Evolutionary conservation across 1,284 basidiomycete genomes (phyloP).

Genomic region (Ustilago shanxiensis): DNA sequence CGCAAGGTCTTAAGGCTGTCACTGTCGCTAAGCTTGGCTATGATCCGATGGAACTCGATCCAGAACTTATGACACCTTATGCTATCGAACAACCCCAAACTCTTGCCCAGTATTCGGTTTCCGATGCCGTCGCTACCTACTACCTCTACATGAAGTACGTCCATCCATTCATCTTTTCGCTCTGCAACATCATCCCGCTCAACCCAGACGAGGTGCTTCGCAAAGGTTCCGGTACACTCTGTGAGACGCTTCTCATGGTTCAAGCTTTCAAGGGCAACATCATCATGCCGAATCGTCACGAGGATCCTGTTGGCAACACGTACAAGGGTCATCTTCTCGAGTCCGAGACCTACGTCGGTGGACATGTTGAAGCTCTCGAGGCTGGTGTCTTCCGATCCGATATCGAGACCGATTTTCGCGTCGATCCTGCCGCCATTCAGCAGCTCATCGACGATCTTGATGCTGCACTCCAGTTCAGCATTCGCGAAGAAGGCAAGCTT

Average conservation of each 20-base stretch:
- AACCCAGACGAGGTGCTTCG: conserved; percentile 95
- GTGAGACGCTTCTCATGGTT: conserved; percentile 98
- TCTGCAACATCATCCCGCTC: conserved; percentile 99
- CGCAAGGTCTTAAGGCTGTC: conserved; percentile 97
- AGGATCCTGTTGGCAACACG: conserved; percentile 91
- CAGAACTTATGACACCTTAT: conserved; percentile 99
- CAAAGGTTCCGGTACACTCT: conserved; percentile 95
- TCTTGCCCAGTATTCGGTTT: conserved; percentile 97
- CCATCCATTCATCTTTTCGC: conserved; percentile 98
- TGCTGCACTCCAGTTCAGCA: conserved; percentile 87
- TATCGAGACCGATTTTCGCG: conserved; percentile 94
- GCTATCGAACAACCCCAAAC: conserved; percentile 95
- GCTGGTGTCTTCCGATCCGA: conserved; percentile 98
- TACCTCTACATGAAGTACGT: conserved; percentile 99
- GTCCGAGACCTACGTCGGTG: conserved; percentile 98
- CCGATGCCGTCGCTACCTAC: conserved; percentile 99
- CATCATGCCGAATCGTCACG: conserved; percentile 98
- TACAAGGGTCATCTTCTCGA: conserved; percentile 95
- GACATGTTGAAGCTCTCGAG: conserved; percentile 97
- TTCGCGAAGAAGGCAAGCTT: conserved; percentile 86
- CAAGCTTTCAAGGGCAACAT: conserved; percentile 92
- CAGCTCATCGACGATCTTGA: conserved; percentile 96
- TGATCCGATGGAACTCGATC: conserved; percentile 96
- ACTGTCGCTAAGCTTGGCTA: conserved; percentile 97
- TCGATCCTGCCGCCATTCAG: conserved; percentile 88